phyloP scores from a whole-genome alignment of 495 filamentous ascomycete genomes.

The Polyplosphaeria fusca region DNA sequence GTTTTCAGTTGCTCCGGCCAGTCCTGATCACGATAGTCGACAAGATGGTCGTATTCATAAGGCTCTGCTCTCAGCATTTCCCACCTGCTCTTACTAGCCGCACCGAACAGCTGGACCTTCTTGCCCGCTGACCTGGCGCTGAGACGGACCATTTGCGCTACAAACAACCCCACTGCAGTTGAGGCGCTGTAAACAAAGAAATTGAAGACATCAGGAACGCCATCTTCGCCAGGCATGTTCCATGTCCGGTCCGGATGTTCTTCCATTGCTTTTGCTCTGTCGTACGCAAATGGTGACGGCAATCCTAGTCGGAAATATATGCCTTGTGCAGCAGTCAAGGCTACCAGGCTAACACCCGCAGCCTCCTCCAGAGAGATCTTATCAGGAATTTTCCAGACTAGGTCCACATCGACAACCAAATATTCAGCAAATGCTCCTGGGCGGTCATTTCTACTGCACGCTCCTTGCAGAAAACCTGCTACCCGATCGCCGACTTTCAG shows the following conservation, averaged over 20 bases:
- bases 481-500: conserved; percentile 31
- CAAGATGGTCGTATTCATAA: conserved; percentile 49
- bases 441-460: conserved; percentile 40
- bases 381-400: conserved; percentile 42
- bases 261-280: conserved; percentile 5
- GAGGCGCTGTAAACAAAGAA: conserved; percentile 46
- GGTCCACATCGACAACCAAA: conserved; percentile 34
- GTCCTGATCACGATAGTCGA: conserved; percentile 56
- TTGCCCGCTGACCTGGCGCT: conserved; percentile 22
- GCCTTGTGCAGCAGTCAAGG: conserved; percentile 39
- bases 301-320: conserved; percentile 41
- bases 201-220: neutral
- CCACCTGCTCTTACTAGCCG: conserved; percentile 36
- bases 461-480: conserved; percentile 40
- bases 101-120: conserved; percentile 38
- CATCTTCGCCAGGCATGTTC: neutral
- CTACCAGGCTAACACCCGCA: conserved; percentile 38
- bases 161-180: conserved; percentile 44
- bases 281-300: conserved; percentile 35
- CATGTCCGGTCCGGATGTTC: conserved; percentile 14
- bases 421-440: conserved; percentile 48
- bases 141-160: conserved; percentile 40
- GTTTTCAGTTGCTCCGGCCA: conserved; percentile 52
- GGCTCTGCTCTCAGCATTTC: conserved; percentile 30
- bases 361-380: conserved; percentile 36